Evolutionary conservation across 805 yeast genomes (phyloP).

Genomic region (Starmerella floricola): DNA sequence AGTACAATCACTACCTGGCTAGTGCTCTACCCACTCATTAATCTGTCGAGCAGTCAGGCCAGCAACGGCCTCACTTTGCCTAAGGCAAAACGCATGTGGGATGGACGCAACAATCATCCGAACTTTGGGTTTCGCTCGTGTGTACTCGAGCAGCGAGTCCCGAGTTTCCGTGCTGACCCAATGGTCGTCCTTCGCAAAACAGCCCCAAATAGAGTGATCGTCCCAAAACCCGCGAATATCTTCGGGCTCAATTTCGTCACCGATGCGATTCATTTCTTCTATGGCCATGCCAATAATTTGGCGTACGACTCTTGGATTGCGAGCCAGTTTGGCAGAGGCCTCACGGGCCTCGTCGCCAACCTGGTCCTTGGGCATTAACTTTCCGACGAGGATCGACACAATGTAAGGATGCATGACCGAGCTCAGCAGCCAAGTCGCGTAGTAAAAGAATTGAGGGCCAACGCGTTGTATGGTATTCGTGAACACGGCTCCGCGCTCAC

Average conservation of each 20-base stretch:
- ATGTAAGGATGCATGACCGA: conserved; percentile 5
- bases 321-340: conserved; percentile 28
- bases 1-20: too few species aligned
- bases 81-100: conserved; percentile 51
- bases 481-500: conserved; percentile 33
- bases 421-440: conserved; percentile 1
- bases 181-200: conserved; percentile 48
- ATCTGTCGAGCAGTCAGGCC: conserved; percentile 16
- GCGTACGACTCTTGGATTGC: conserved; percentile 35
- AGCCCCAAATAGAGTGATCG: conserved; percentile 37
- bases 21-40: not conserved
- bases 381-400: not conserved
- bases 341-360: conserved; percentile 6
- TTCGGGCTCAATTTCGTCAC: conserved; percentile 29
- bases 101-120: conserved; percentile 32
- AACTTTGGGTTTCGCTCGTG: conserved; percentile 29
- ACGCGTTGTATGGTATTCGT: conserved; percentile 21
- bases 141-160: conserved; percentile 31
- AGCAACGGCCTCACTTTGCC: conserved; percentile 40
- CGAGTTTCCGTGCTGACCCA: conserved; percentile 52
- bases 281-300: conserved; percentile 48
- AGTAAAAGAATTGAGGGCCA: conserved; percentile 11
- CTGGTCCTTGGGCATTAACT: conserved; percentile 12
- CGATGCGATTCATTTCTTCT: conserved; percentile 47
- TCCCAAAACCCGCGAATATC: conserved; percentile 38